Evolutionary conservation across 306 rosid genomes (phyloP).

Genomic region (Astragalus glycyphyllos): DNA sequence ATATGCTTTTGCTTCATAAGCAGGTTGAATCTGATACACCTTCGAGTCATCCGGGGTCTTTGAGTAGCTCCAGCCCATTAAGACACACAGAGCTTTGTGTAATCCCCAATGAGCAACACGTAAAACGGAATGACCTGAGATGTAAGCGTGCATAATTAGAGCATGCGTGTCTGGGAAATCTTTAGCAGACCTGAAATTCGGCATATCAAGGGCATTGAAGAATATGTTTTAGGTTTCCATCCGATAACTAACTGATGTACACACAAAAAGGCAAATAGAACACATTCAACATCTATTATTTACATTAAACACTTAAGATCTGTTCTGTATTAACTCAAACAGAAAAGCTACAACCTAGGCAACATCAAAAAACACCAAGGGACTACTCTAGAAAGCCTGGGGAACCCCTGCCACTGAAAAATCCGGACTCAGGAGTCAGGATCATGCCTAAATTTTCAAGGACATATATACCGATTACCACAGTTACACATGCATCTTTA

Average conservation of each 20-base stretch:
- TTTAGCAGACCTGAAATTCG: constrained; percentile 92
- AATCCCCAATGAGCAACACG: constrained; percentile 93
- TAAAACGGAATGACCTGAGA: constrained; percentile 72
- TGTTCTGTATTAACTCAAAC: constrained; percentile 26
- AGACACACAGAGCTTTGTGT: constrained; percentile 92
- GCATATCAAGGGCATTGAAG: constrained; percentile 70
- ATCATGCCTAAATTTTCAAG: no score
- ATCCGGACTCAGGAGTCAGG: no score
- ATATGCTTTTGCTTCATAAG: constrained; percentile 92
- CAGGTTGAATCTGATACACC: constrained; percentile 80
- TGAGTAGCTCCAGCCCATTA: constrained; percentile 95
- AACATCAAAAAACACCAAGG: constrained; percentile 13
- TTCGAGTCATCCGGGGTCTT: constrained; percentile 89
- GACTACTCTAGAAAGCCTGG: constrained; percentile 11
- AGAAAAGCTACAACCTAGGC: constrained; percentile 30
- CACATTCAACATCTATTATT: constrained; percentile 43
- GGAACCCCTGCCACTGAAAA: not conserved
- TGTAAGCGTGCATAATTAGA: constrained; percentile 91
- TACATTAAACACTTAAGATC: constrained; percentile 8
- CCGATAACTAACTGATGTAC: constrained; percentile 48
- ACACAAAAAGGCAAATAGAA: constrained; percentile 47
- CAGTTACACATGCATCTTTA: constrained; percentile 4
- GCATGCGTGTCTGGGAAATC: constrained; percentile 92
- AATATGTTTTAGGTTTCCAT: constrained; percentile 61
- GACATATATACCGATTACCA: no score